Conservation (phyloP, 805 yeast species). For the Cyberlindnera subsufficiens region DNA sequence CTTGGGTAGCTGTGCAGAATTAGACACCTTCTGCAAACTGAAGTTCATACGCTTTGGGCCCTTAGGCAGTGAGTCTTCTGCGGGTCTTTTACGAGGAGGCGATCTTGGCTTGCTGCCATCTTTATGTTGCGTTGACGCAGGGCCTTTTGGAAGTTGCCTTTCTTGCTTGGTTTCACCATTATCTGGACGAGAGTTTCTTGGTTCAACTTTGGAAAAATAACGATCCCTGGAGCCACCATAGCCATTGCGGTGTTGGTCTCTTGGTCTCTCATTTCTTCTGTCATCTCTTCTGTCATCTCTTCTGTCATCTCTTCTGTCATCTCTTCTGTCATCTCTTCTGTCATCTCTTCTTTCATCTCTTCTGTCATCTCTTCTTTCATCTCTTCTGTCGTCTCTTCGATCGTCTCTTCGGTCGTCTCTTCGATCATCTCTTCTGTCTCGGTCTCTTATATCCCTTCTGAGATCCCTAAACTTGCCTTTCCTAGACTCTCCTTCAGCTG, state of each 20-base stretch:
- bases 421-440: background rate
- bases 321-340: background rate
- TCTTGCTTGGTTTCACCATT: background rate
- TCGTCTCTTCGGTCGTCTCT: slow-evolving; percentile 2
- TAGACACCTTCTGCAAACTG: background rate
- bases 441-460: background rate
- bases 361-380: background rate
- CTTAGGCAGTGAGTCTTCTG: slow-evolving; percentile 2
- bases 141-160: background rate
- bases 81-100: slow-evolving; percentile 1
- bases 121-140: background rate
- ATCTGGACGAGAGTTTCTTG: background rate
- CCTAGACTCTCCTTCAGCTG: background rate
- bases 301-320: slow-evolving; percentile 1
- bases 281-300: slow-evolving; percentile 2
- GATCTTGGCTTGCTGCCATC: background rate
- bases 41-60: slow-evolving; percentile 1
- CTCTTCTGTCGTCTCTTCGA: slow-evolving; percentile 2
- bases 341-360: background rate
- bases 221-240: slow-evolving; percentile 4
- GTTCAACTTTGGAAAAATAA: slow-evolving; percentile 2
- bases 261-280: slow-evolving; percentile 1
- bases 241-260: background rate
- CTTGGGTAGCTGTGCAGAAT: background rate
- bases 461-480: background rate